Conservation (phyloP, 768 basidiomycete genomes). For the Mycena capillaripes region DNA sequence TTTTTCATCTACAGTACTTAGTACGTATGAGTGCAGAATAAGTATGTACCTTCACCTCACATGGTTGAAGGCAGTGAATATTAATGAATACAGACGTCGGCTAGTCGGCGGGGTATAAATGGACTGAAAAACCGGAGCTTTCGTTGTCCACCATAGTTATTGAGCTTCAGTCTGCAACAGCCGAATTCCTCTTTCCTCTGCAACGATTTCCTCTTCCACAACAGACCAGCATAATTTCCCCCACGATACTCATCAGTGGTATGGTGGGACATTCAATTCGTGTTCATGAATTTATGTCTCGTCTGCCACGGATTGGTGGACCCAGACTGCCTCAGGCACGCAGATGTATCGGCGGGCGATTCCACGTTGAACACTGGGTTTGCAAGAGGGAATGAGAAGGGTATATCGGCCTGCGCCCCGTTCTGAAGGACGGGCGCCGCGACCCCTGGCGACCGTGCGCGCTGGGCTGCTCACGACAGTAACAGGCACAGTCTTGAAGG, state of each 20-base stretch:
- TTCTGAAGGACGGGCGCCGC: not conserved
- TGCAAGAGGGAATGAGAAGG: not conserved
- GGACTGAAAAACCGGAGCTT: too few relatives aligned
- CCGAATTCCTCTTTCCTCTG: conserved; percentile 22
- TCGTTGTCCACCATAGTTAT: too few relatives aligned
- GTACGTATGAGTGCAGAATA: too few relatives aligned
- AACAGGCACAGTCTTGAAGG: not conserved
- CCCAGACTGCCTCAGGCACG: conserved; percentile 6
- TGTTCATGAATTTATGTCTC: not conserved
- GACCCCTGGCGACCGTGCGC: not conserved
- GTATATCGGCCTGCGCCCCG: not conserved
- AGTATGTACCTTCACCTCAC: too few relatives aligned
- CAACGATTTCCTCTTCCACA: conserved; percentile 32
- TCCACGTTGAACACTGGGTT: conserved; percentile 5
- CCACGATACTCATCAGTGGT: not conserved
- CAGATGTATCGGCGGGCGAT: conserved; percentile 13
- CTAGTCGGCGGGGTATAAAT: too few relatives aligned
- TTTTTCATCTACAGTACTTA: too few relatives aligned
- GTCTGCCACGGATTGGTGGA: not conserved
- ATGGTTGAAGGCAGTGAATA: too few relatives aligned
- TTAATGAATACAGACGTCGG: too few relatives aligned
- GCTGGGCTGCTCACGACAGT: not conserved
- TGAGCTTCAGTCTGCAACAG: not conserved
- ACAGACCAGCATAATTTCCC: conserved; percentile 17
- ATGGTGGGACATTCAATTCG: not conserved